Percentiles rank a stretch among this genome's conserved stretches.
Evolutionary conservation across 805 yeast species (phyloP).

Genomic region (Vanderwaltozyma tropicalis): DNA sequence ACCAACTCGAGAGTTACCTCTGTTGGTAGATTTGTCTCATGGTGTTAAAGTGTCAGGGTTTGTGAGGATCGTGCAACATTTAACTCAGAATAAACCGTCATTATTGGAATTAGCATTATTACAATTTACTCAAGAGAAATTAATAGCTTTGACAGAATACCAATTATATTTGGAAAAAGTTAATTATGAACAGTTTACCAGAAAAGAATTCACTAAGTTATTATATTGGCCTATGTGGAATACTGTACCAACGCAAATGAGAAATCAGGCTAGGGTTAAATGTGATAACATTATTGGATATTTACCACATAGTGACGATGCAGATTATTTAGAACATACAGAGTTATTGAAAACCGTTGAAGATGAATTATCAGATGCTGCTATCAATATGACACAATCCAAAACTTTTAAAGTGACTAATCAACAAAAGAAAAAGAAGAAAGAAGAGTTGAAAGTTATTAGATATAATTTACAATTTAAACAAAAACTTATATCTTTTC

Average conservation of each 20-base stretch:
- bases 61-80: constrained; percentile 29
- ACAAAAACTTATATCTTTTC: constrained; percentile 9
- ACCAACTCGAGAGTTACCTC: constrained; percentile 40
- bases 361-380: constrained; percentile 2
- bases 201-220: constrained; percentile 41
- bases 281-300: constrained; percentile 16
- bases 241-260: constrained; percentile 39
- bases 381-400: constrained; percentile 20
- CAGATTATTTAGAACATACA: constrained; percentile 4
- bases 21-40: constrained; percentile 23
- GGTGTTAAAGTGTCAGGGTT: constrained; percentile 32
- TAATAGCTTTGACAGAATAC: constrained; percentile 43
- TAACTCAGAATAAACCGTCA: constrained; percentile 12
- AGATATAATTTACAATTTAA: constrained; percentile 15
- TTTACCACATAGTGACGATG: constrained; percentile 14
- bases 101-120: constrained; percentile 38
- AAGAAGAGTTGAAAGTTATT: constrained; percentile 14
- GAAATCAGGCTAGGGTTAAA: constrained; percentile 10
- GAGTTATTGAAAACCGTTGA: too few relatives aligned
- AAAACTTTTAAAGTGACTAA: constrained; percentile 22
- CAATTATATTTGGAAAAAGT: constrained; percentile 43
- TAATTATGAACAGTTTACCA: constrained; percentile 52
- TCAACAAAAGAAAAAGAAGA: constrained; percentile 12
- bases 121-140: constrained; percentile 32
- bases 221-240: constrained; percentile 71